Evolutionary conservation across 495 filamentous ascomycete genomes (phyloP).

Genomic region (Pseudomonodictys pantanalensis): DNA sequence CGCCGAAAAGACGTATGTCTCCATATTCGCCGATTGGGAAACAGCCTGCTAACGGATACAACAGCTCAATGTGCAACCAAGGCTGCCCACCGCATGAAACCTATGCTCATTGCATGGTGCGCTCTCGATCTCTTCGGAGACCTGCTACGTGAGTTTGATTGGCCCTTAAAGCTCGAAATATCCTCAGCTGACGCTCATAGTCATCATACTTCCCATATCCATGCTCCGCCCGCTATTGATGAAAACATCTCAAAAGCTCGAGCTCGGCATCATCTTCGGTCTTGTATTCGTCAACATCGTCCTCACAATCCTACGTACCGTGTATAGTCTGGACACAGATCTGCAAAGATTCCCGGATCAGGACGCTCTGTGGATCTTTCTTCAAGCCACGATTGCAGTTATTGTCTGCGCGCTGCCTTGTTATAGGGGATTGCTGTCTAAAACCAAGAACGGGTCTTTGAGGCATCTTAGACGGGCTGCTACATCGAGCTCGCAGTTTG

Average conservation of each 20-base stretch:
- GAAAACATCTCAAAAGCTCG: neutral
- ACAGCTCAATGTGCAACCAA: neutral
- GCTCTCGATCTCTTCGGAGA: neutral
- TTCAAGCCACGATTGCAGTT: neutral
- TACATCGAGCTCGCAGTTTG: neutral
- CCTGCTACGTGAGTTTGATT: neutral
- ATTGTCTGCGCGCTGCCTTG: slow-evolving; percentile 1
- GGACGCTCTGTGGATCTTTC: neutral
- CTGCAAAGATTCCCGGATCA: neutral
- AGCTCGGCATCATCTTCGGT: neutral
- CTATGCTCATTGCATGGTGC: neutral
- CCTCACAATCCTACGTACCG: neutral
- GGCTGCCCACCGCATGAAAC: neutral
- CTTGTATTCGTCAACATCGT: slow-evolving; percentile 1
- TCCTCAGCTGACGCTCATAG: neutral
- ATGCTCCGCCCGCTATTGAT: neutral
- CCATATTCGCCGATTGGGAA: neutral
- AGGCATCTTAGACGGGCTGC: neutral
- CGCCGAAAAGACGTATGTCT: neutral
- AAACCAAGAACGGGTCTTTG: neutral
- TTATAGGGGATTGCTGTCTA: neutral
- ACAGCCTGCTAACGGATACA: neutral
- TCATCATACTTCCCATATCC: neutral
- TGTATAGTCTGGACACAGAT: neutral
- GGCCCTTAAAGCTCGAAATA: neutral